These are phyloP conservation scores for Penicillium odoratum DNA, from an alignment of 495 filamentous ascomycete species.

Conservation along the genomic window DNA sequence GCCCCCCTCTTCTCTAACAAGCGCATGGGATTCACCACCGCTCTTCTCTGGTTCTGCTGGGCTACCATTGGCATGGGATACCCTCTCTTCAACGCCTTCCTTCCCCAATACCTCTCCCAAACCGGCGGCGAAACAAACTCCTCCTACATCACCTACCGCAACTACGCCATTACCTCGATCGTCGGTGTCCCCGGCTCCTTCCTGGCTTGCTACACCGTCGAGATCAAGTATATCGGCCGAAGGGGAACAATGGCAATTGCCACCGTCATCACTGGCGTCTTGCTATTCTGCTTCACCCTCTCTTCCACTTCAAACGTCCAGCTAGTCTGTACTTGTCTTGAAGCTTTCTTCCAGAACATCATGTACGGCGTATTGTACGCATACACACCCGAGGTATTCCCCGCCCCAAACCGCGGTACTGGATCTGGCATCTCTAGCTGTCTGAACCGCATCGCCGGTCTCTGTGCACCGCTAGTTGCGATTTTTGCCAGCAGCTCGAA, in stretches of 20 bases:
- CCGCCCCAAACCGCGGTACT: conserved; percentile 57
- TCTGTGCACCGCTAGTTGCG: conserved; percentile 59
- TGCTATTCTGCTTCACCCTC: conserved; percentile 60
- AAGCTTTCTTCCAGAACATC: conserved; percentile 63
- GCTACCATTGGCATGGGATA: conserved; percentile 58
- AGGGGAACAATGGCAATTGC: conserved; percentile 58
- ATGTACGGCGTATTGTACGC: conserved; percentile 64
- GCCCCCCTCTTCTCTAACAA: conserved; percentile 54
- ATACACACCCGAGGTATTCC: conserved; percentile 63
- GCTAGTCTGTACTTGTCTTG: conserved; percentile 52
- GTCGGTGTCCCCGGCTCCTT: conserved; percentile 58
- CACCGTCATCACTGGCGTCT: conserved; percentile 54
- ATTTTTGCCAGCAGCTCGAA: conserved; percentile 45
- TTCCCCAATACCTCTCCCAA: conserved; percentile 56
- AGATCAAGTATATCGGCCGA: conserved; percentile 59
- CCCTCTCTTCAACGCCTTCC: conserved; percentile 60
- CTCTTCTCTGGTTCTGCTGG: conserved; percentile 58
- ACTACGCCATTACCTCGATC: conserved; percentile 60
- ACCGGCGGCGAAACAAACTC: conserved; percentile 38
- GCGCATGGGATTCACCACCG: conserved; percentile 48
- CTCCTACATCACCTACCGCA: conserved; percentile 55
- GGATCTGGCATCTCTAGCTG: conserved; percentile 58
- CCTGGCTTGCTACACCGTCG: conserved; percentile 55
- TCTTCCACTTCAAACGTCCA: conserved; percentile 48
- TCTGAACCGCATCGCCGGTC: conserved; percentile 57